Evolutionary conservation across 768 basidiomycete genomes (phyloP).

Genomic region (Multifurca ochricompacta): DNA sequence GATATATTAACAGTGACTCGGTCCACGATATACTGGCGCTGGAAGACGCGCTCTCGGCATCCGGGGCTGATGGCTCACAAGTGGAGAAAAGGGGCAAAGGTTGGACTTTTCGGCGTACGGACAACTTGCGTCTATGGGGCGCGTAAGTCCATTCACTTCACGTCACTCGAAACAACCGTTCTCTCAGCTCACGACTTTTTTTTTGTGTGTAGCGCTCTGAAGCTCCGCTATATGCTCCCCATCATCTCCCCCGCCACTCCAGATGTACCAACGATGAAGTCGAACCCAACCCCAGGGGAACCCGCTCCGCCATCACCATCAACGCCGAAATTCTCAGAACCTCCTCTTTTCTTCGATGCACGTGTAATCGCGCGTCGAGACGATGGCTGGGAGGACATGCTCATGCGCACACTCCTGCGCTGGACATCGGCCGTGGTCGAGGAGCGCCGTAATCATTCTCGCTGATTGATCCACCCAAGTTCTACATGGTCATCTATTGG

Average conservation of each 20-base stretch:
- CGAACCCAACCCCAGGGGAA: constrained; percentile 17
- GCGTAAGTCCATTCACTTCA: constrained; percentile 46
- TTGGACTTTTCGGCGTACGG: constrained; percentile 81
- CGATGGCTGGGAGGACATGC: constrained; percentile 75
- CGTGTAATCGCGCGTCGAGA: constrained; percentile 64
- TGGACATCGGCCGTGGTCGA: constrained; percentile 67
- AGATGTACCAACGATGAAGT: constrained; percentile 25
- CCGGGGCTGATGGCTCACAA: constrained; percentile 27
- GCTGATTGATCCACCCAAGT: not conserved
- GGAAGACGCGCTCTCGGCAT: constrained; percentile 40
- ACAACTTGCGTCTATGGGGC: constrained; percentile 79
- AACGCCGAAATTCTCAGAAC: constrained; percentile 32
- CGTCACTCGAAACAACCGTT: too few species aligned
- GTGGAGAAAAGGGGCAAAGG: constrained; percentile 43
- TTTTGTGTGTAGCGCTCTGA: constrained; percentile 50
- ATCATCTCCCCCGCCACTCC: constrained; percentile 46
- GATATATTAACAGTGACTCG: constrained; percentile 67
- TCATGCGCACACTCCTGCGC: constrained; percentile 49
- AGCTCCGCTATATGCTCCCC: constrained; percentile 72
- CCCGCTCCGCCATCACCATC: constrained; percentile 25
- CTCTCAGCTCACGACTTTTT: not conserved
- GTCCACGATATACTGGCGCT: constrained; percentile 74
- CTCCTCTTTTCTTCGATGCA: constrained; percentile 61
- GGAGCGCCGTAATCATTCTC: constrained; percentile 39
- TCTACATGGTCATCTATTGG: constrained; percentile 2